Conservation (phyloP, 495 filamentous ascomycete species). For the Ascodesmis nigricans region DNA sequence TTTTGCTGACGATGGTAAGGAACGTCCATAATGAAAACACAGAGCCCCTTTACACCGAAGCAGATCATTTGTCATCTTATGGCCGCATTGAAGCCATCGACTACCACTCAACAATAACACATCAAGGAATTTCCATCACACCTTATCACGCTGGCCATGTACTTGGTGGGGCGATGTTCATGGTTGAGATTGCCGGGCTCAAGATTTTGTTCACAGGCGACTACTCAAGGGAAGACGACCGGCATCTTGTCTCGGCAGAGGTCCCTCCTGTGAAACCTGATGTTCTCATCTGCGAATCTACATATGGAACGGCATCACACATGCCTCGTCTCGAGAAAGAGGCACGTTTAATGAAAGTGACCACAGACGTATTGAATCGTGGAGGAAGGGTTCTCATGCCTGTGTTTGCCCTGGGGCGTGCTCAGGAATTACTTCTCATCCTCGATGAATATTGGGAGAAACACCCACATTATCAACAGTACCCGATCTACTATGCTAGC, state of each 20-base stretch:
- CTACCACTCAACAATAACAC: conserved; percentile 91
- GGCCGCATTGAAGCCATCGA: conserved; percentile 89
- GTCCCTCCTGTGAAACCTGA: conserved; percentile 75
- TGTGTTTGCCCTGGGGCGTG: conserved; percentile 80
- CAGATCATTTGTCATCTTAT: conserved; percentile 81
- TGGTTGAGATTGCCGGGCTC: conserved; percentile 85
- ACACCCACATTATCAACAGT: conserved; percentile 64
- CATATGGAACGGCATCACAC: conserved; percentile 82
- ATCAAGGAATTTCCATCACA: conserved; percentile 86
- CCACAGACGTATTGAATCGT: conserved; percentile 69
- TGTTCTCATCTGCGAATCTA: conserved; percentile 90
- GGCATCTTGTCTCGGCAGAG: conserved; percentile 79
- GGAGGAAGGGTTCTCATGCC: conserved; percentile 87
- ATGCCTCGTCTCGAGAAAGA: conserved; percentile 76
- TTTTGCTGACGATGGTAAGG: conserved; percentile 4
- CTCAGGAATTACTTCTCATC: conserved; percentile 83
- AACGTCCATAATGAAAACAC: conserved; percentile 21
- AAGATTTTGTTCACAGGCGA: conserved; percentile 95
- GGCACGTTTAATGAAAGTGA: conserved; percentile 78
- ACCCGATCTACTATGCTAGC: conserved; percentile 90
- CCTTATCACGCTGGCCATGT: conserved; percentile 94
- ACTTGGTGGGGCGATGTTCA: conserved; percentile 93
- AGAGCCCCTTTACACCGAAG: conserved; percentile 58
- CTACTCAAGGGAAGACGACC: conserved; percentile 82
- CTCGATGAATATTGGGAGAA: conserved; percentile 90